phyloP scores from a whole-genome alignment of 306 rosid genomes.

The Quercus variabilis region DNA sequence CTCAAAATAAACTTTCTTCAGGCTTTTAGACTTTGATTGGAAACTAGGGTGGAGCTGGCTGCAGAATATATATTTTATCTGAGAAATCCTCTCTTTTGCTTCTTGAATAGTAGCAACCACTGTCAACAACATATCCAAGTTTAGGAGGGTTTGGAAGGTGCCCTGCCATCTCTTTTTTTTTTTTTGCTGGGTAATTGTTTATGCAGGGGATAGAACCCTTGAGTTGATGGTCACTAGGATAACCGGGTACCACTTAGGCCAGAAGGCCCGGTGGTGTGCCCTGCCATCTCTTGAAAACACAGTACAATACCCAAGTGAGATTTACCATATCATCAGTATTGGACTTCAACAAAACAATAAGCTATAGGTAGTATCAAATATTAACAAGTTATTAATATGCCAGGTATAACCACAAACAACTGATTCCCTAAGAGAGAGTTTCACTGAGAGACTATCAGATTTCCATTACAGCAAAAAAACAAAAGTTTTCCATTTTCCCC shows the following conservation, averaged over 20 bases:
- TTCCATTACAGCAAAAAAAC: background rate
- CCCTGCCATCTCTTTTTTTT: slow-evolving; percentile 27
- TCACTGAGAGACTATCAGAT: background rate
- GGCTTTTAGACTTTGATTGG: slow-evolving; percentile 39
- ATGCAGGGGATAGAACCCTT: too few species aligned
- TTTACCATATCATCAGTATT: background rate
- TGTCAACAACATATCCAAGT: slow-evolving; percentile 18
- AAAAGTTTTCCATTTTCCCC: background rate
- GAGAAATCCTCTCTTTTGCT: slow-evolving; percentile 64
- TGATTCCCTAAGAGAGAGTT: background rate
- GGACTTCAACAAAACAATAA: too few species aligned
- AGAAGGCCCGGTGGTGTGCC: background rate
- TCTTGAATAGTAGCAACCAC: slow-evolving; percentile 85
- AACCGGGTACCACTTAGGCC: too few species aligned
- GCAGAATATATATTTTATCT: slow-evolving; percentile 72
- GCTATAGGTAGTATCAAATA: background rate
- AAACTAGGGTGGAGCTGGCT: slow-evolving; percentile 55
- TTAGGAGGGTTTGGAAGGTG: slow-evolving; percentile 29
- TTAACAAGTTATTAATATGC: background rate
- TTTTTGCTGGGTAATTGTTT: too few species aligned
- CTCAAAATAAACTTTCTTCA: slow-evolving; percentile 17
- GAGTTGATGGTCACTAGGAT: too few species aligned
- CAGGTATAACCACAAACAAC: background rate
- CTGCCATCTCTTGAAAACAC: slow-evolving; percentile 31
- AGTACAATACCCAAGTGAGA: background rate